Conservation (phyloP, 2,329 filamentous ascomycete genomes). For the Beauveria australis region DNA sequence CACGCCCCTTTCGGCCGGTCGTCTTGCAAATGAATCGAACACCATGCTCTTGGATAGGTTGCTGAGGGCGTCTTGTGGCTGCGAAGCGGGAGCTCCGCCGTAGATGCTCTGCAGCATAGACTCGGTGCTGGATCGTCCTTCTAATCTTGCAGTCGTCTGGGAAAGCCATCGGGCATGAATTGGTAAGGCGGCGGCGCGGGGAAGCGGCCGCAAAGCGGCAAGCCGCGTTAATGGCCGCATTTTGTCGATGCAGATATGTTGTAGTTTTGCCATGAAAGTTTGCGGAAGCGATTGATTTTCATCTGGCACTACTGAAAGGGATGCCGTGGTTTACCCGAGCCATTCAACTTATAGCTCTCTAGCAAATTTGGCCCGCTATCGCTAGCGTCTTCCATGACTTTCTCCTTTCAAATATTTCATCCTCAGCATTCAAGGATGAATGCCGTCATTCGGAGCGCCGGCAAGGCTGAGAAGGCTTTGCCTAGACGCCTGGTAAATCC, state of each 20-base stretch:
- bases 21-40: slow-evolving; percentile 27
- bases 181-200: neutral
- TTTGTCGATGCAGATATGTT: neutral
- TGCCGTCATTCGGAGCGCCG: slow-evolving; percentile 35
- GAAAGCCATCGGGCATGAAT: slow-evolving; percentile 29
- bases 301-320: neutral
- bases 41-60: slow-evolving; percentile 31
- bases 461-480: slow-evolving; percentile 31
- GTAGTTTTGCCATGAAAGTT: neutral
- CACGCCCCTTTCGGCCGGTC: slow-evolving; percentile 25
- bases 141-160: slow-evolving; percentile 24
- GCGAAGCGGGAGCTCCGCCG: slow-evolving; percentile 17
- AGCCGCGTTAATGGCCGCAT: slow-evolving; percentile 5
- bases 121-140: slow-evolving; percentile 17
- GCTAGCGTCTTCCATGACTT: slow-evolving; percentile 8
- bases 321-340: slow-evolving; percentile 9
- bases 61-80: slow-evolving; percentile 23
- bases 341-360: neutral
- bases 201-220: neutral
- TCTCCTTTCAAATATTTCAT: slow-evolving; percentile 13
- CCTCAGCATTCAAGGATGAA: slow-evolving; percentile 33
- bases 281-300: neutral
- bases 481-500: slow-evolving; percentile 30
- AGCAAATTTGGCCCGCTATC: slow-evolving; percentile 7
- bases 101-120: slow-evolving; percentile 28